Evolutionary conservation across 768 basidiomycete genomes (phyloP), one percentile per base, ranked within the genome.

Genomic region (Boletus sensibilis): DNA sequence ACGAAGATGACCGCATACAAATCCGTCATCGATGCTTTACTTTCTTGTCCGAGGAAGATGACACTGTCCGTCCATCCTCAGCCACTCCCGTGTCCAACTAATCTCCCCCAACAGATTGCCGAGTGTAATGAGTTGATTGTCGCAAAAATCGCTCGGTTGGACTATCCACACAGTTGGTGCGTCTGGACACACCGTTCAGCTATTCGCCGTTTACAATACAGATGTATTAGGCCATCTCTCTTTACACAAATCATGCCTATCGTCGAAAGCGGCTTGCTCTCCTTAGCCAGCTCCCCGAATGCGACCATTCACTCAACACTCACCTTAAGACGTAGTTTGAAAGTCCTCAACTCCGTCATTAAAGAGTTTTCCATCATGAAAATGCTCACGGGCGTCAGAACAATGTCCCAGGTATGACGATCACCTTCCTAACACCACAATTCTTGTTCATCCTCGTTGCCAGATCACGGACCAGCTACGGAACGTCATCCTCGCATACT

Each of bases 41-140:
- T 7, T 85, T 94, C 57, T 68, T 95, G 31, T 82, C 90, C 60
- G 93, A 94, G 65, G 73, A 78, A 34, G 92, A 95, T 65, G 87
- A 89, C 52, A 83, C 83, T 33, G 67, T 68, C 16, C 13, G 93
- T 90, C 58, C 62, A 77, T 63, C 5, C n/a, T 42, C n/a, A 12
- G 23, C 20, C 13, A 12, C 38, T 5, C 50, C 31, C 53, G 5
- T 38, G 4, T 50, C 42, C 53, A 23, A 33, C 49, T 55, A 35
- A 64, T 16, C 40, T 56, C 39, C 39, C 5, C 4, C 7, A 47
- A 23, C 53, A 67, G 93, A 87, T 95, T 56, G 83, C 89, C 18
- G 80, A 87, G 53, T 90, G 84, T 65, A 91, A 94, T 58, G 81
- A 89, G 58, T 65, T 88, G 31, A 84, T 90, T 25, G 78, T 92